These are phyloP conservation scores for Pseudogymnoascus sp. DNA, from an alignment of 2,329 filamentous ascomycete species.

Conservation along the genomic window DNA sequence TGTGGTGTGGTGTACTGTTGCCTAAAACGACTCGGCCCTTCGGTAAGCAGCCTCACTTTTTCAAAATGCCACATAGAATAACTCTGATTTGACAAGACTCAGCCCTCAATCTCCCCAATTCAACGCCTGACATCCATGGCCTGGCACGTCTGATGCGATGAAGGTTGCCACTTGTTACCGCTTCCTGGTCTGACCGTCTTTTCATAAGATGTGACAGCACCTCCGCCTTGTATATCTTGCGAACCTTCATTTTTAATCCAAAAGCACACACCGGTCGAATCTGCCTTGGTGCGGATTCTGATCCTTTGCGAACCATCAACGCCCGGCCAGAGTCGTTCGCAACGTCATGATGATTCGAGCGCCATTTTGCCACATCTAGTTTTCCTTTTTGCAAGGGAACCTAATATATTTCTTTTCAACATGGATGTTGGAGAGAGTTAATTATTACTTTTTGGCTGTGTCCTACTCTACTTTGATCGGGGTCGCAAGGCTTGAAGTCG, in stretches of 20 bases:
- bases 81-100: not conserved
- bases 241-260: not conserved
- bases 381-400: conserved; percentile 4
- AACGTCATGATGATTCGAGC: conserved; percentile 3
- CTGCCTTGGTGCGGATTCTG: not conserved
- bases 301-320: not conserved
- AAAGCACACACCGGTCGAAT: not conserved
- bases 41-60: conserved; percentile 6
- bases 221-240: not conserved
- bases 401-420: not conserved
- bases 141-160: not conserved
- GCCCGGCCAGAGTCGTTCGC: not conserved
- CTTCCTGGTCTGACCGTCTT: conserved; percentile 2
- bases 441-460: not conserved
- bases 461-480: not conserved
- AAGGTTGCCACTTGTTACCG: not conserved
- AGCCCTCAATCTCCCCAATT: not conserved
- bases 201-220: conserved; percentile 7
- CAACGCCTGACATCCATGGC: not conserved
- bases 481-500: not conserved
- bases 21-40: not conserved
- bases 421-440: not conserved
- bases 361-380: not conserved
- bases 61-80: not conserved
- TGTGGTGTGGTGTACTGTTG: not conserved